Base-by-base conservation (phyloP, 345 rosid species). In the Brassica carinata region DNA sequence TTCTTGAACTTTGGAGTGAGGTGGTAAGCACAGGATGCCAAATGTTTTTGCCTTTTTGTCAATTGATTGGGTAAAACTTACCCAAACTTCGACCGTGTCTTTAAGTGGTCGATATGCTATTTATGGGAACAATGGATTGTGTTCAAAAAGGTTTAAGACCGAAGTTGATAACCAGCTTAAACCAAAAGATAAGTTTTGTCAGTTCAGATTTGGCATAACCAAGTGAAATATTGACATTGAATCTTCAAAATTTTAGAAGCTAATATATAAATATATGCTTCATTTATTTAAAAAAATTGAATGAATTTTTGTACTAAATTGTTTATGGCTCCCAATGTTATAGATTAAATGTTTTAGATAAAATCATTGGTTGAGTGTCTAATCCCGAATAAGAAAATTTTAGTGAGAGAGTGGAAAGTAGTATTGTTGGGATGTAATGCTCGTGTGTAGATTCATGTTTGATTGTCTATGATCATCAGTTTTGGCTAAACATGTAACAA, bases 1-100 rank as follows among this genome's bases (percentile, higher is more conserved):
- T 67, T 58, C 73, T 11, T 26, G 14, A 57, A 65, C 67, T 17
- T 65, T 72, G 72, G 51, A 73, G 38, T 43, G 83, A 80, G 79
- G 83, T 80, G 83, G 75, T n/a, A 68, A 74, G 43, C 69, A 69
- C 62, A 74, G 83, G 83, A 80, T 80, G 75, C 83, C 83, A 80
- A 80, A 74, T 80, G 75, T 48, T 62, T 73, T 66, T 48, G 33
- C 31, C 31, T 23, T 71, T 65, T 51, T 26, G 40, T 55, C 14
- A 65, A 65, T 65, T 11, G 38, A 72, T 36, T 79, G 67, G 59
- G 67, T 72, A 55, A 78, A 78, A 64, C 5, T 72, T 72, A 5
- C 81, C 57, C 72, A 55, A 55, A 29, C 59, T 2, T 64, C 19
- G 45, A 34, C 59, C 38, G 31, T 73, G 7, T 45, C 26, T 71